Evolutionary conservation across 768 basidiomycete species (phyloP), one percentile per base, ranked within the genome.

Genomic region (Rhodocollybia butyracea): DNA sequence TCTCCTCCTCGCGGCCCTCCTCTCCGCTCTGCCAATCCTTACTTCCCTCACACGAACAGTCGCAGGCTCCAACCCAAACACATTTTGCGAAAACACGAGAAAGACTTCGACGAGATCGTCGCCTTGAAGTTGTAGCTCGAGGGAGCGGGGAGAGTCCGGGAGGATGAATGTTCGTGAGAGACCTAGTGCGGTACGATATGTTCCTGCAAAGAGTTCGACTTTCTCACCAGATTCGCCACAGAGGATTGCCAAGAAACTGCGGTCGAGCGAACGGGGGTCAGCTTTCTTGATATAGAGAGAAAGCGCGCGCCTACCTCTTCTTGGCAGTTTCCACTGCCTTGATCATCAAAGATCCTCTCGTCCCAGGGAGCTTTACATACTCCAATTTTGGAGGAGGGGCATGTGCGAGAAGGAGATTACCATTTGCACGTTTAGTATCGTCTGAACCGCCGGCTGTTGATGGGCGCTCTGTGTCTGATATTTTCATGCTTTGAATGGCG

Each of bases 11-110:
- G 92, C 90, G 11, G 92, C 91, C 57, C 94, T 73, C 30, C 93
- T 80, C 68, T 94, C 94, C 2, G 90, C 89, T 3, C 93, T 84
- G 6, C 91, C 93, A 41, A 95, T 92, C 31, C 94, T 80, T 22
- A 96, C 93, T 68, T 96, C 94, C 4, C 93, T 85, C n/a, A 96
- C 93, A 26, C 93, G 82, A 19, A 96, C 93, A 0, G 94, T 96
- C 2, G 92, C 92, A 10, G 93, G 93, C 66, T 95, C 93, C 34
- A 95, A 72, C 11, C 94, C 93, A 64, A 95, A 95, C 27, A 95
- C 89, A 59, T 93, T 94, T 66, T 94, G 91, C 2, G 86, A 82
- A 66, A 95, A 95, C 3, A 95, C 89, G 27, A 95, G 78, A 68
- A 94, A 95, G 7, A 95, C 86, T 67, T 95, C 93, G 3, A 94